Conservation (phyloP, 768 basidiomycete genomes). For the Boletus tylopilopsis region DNA sequence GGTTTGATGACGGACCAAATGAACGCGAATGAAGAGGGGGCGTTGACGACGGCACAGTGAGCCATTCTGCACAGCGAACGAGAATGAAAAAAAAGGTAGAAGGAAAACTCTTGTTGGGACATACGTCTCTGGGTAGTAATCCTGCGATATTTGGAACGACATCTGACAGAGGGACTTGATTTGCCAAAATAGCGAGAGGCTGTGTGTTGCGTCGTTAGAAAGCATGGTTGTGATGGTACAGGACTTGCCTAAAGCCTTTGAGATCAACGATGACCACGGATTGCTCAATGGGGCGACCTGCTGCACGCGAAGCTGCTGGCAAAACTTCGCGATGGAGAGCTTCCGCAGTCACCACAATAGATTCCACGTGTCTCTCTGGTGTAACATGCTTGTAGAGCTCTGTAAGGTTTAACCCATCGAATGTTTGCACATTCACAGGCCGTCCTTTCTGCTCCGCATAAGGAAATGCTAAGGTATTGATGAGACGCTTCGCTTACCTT, state of each 20-base stretch:
- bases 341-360: slow-evolving; percentile 62
- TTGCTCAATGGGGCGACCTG: slow-evolving; percentile 47
- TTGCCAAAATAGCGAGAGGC: slow-evolving; percentile 71
- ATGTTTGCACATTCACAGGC: slow-evolving; percentile 63
- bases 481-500: slow-evolving; percentile 43
- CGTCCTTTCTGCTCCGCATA: slow-evolving; percentile 52
- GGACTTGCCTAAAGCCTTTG: slow-evolving; percentile 61
- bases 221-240: neutral
- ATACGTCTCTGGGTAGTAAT: slow-evolving; percentile 76
- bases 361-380: slow-evolving; percentile 61
- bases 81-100: neutral
- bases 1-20: slow-evolving; percentile 69
- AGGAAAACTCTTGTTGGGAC: slow-evolving; percentile 13
- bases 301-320: slow-evolving; percentile 58
- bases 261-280: slow-evolving; percentile 67
- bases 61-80: slow-evolving; percentile 53
- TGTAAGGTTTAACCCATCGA: slow-evolving; percentile 56
- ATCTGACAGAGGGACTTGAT: slow-evolving; percentile 59
- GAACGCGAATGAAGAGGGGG: slow-evolving; percentile 66
- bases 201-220: slow-evolving; percentile 21
- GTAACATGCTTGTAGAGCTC: slow-evolving; percentile 55
- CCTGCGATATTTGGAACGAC: slow-evolving; percentile 73
- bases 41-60: slow-evolving; percentile 66
- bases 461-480: neutral
- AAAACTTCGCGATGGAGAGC: slow-evolving; percentile 61